phyloP scores from a whole-genome alignment of 2,329 filamentous ascomycete genomes.

The Neofusicoccum ribis region DNA sequence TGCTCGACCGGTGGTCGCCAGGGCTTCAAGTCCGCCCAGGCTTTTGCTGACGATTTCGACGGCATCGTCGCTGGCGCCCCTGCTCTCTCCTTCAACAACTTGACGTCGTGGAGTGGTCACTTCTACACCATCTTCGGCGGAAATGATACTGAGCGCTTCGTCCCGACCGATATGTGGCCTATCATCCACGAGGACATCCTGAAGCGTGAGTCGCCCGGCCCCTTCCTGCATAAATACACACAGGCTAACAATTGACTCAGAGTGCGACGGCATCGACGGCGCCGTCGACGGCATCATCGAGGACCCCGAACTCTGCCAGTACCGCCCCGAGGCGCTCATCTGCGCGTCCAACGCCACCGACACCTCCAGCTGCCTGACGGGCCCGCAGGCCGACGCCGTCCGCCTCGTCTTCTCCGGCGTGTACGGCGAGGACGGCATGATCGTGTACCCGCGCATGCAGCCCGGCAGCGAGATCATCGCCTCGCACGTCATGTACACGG shows the following conservation, averaged over 20 bases:
- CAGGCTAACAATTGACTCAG: not conserved
- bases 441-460: slow-evolving; percentile 54
- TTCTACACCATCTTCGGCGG: slow-evolving; percentile 34
- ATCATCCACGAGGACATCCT: slow-evolving; percentile 47
- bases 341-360: slow-evolving; percentile 37
- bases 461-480: slow-evolving; percentile 46
- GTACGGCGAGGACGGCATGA: slow-evolving; percentile 43
- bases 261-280: slow-evolving; percentile 54
- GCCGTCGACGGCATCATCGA: slow-evolving; percentile 51
- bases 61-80: slow-evolving; percentile 39
- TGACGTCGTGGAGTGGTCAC: slow-evolving; percentile 34
- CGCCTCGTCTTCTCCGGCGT: slow-evolving; percentile 45
- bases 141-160: slow-evolving; percentile 39
- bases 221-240: no score
- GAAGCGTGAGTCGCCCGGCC: slow-evolving; percentile 37
- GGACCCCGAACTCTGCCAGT: slow-evolving; percentile 47
- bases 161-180: slow-evolving; percentile 42
- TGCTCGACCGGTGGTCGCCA: slow-evolving; percentile 42
- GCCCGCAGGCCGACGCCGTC: slow-evolving; percentile 46
- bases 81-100: slow-evolving; percentile 35
- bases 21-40: slow-evolving; percentile 30
- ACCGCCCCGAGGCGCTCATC: slow-evolving; percentile 41
- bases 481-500: slow-evolving; percentile 29
- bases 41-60: slow-evolving; percentile 39
- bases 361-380: slow-evolving; percentile 45